These are phyloP conservation scores for Gracilaria gracilis DNA, from an alignment of 23 red algal genomes.

Conservation along the genomic window DNA sequence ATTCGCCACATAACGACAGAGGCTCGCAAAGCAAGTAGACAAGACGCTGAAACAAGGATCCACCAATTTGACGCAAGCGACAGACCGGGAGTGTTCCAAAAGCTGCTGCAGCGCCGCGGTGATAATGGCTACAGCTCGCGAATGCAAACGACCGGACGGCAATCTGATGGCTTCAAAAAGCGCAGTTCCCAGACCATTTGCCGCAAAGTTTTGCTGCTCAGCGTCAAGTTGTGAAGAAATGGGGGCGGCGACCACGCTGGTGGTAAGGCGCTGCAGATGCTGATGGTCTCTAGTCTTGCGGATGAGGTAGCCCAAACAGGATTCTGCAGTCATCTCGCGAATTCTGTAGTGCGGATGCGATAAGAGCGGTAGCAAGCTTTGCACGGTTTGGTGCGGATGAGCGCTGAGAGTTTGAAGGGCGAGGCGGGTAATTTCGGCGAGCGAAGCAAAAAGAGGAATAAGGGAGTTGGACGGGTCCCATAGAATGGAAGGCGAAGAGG, in stretches of 20 bases:
- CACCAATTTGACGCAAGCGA: neutral
- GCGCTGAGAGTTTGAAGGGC: slow-evolving; percentile 22
- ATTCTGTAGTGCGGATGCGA: slow-evolving; percentile 58
- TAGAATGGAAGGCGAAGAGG: slow-evolving; percentile 28
- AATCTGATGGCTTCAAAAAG: slow-evolving; percentile 62
- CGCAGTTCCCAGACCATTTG: slow-evolving; percentile 50
- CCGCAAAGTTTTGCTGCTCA: neutral
- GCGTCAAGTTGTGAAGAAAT: neutral
- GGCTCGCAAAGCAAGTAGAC: slow-evolving; percentile 38
- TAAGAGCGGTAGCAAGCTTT: slow-evolving; percentile 49
- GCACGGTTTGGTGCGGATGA: slow-evolving; percentile 38
- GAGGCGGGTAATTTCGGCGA: slow-evolving; percentile 46
- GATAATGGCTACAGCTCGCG: slow-evolving; percentile 18
- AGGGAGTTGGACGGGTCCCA: slow-evolving; percentile 68
- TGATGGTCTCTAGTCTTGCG: slow-evolving; percentile 60
- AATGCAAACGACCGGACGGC: slow-evolving; percentile 55
- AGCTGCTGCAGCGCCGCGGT: neutral
- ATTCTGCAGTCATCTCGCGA: slow-evolving; percentile 76
- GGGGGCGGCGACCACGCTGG: slow-evolving; percentile 11
- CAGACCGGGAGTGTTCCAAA: neutral
- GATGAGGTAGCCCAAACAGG: slow-evolving; percentile 68
- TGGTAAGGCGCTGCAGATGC: neutral
- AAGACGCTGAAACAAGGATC: slow-evolving; percentile 28
- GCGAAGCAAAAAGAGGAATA: slow-evolving; percentile 50
- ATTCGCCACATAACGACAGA: slow-evolving; percentile 35